Conservation (phyloP, 2,329 filamentous ascomycete genomes). For the Fusarium annulatum region DNA sequence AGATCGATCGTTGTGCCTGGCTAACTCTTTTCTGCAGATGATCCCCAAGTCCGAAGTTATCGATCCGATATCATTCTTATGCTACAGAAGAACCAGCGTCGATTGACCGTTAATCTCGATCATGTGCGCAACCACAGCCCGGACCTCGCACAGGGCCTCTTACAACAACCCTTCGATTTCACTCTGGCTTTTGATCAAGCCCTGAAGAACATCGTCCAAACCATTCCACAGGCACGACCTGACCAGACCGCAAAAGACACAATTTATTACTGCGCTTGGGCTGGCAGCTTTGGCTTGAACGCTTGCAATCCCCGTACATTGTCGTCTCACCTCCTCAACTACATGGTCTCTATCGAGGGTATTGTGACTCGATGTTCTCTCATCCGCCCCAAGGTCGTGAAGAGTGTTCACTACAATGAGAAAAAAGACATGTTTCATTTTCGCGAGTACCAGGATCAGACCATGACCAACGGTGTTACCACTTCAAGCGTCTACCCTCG, state of each 20-base stretch:
- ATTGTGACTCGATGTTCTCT: slow-evolving; percentile 97
- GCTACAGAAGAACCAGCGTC: slow-evolving; percentile 74
- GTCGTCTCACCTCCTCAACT: slow-evolving; percentile 88
- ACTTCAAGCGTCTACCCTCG: slow-evolving; percentile 94
- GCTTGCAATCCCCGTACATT: slow-evolving; percentile 94
- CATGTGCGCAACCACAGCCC: slow-evolving; percentile 89
- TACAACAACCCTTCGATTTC: slow-evolving; percentile 89
- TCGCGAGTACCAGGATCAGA: slow-evolving; percentile 94
- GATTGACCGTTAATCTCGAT: slow-evolving; percentile 82
- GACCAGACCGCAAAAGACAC: slow-evolving; percentile 82
- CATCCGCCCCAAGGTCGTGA: slow-evolving; percentile 96
- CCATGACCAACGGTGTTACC: slow-evolving; percentile 91
- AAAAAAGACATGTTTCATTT: slow-evolving; percentile 86
- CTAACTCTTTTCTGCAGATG: slow-evolving; percentile 52
- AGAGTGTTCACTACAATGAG: slow-evolving; percentile 97
- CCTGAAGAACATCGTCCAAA: slow-evolving; percentile 87
- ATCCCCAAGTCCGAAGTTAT: slow-evolving; percentile 75
- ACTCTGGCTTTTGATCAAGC: slow-evolving; percentile 89
- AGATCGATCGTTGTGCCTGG: background rate
- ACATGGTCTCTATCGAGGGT: slow-evolving; percentile 96
- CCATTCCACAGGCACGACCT: slow-evolving; percentile 78
- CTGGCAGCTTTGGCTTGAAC: slow-evolving; percentile 94
- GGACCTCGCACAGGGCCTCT: slow-evolving; percentile 81
- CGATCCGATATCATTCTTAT: slow-evolving; percentile 87
- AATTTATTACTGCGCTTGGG: slow-evolving; percentile 96